Evolutionary conservation across 2,329 filamentous ascomycete genomes (phyloP).

Genomic region (Periconia macrospinosa): DNA sequence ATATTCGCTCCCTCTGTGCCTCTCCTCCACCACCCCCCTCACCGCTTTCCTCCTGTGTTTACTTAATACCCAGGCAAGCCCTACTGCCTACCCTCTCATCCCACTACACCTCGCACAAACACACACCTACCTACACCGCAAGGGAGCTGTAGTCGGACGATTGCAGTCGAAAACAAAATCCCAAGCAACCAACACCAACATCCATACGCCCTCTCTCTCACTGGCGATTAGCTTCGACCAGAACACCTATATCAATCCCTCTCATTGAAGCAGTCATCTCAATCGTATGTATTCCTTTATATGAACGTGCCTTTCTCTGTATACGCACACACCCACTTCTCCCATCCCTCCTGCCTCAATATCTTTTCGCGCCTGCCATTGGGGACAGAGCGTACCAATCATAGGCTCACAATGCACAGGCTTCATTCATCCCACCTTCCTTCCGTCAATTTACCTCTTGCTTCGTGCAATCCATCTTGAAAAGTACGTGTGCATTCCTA

Average conservation of each 20-base stretch:
- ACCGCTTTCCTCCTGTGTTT: conserved; percentile 10
- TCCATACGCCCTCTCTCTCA: neutral
- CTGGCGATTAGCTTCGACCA: conserved; percentile 42
- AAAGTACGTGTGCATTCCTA: neutral
- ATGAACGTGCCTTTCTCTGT: neutral
- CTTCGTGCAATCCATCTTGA: neutral
- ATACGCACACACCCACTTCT: neutral
- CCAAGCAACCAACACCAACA: conserved; percentile 16
- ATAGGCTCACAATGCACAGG: neutral
- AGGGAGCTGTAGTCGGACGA: conserved; percentile 33
- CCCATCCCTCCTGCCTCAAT: neutral
- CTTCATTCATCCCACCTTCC: neutral
- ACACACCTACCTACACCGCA: conserved; percentile 12
- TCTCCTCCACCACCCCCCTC: conserved; percentile 16
- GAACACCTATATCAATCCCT: neutral
- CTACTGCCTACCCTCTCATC: neutral
- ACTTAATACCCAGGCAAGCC: conserved; percentile 5
- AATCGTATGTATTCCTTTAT: neutral
- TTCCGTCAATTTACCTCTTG: neutral
- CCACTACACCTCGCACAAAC: too few species aligned
- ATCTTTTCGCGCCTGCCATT: neutral
- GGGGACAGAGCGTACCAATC: neutral
- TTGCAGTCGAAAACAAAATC: conserved; percentile 37
- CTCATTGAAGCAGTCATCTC: neutral
- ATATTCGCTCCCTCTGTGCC: conserved; percentile 13